phyloP scores from a whole-genome alignment of 768 basidiomycete genomes.

The Candolleomyces efflorescens region DNA sequence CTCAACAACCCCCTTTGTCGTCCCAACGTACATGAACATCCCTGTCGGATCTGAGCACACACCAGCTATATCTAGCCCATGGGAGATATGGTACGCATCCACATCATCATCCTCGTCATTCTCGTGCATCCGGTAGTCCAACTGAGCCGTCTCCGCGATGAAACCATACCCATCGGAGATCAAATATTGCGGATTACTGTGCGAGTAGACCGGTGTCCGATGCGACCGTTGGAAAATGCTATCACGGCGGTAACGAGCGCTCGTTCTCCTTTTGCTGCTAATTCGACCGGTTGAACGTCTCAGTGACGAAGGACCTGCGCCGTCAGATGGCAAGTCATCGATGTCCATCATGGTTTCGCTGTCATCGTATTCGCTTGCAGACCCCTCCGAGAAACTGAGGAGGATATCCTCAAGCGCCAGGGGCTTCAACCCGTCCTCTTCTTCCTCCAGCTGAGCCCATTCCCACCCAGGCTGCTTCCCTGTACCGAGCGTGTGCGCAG shows the following conservation, averaged over 20 bases:
- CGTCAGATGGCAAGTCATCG: not conserved
- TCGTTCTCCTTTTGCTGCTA: not conserved
- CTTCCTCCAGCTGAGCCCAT: not conserved
- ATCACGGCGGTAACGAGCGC: not conserved
- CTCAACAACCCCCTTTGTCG: slow-evolving; percentile 13
- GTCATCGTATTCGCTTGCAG: not conserved
- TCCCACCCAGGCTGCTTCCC: not conserved
- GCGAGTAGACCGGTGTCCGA: not conserved
- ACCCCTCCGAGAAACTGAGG: not conserved
- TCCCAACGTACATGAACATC: slow-evolving; percentile 27
- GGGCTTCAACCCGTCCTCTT: not conserved
- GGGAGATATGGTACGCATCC: slow-evolving; percentile 9
- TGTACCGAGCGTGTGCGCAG: not conserved
- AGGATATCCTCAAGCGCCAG: not conserved
- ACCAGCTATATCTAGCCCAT: slow-evolving; percentile 27
- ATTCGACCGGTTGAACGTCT: no score
- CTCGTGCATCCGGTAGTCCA: slow-evolving; percentile 7
- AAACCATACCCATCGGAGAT: slow-evolving; percentile 2
- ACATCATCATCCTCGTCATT: not conserved
- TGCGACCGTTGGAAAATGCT: no score
- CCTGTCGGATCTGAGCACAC: slow-evolving; percentile 28
- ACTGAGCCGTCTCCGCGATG: not conserved
- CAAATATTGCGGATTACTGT: not conserved
- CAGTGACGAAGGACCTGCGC: no score
- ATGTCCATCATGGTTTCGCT: not conserved